Base-by-base conservation (phyloP, 2,329 filamentous ascomycete species). In the Neocatenulostroma microsporum region DNA sequence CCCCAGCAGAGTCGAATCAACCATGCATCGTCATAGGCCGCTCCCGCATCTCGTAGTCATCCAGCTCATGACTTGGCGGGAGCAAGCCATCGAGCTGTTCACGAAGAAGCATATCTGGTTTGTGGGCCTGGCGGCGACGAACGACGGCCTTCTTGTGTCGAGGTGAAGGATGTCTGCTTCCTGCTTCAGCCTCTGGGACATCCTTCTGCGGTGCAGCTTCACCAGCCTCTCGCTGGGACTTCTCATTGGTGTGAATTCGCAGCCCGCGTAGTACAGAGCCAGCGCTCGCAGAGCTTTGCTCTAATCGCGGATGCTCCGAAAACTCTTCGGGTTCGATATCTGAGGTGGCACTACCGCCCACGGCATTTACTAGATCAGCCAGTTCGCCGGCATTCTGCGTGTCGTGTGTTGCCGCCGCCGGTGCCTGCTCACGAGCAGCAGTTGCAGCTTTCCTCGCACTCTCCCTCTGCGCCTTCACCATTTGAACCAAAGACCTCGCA, bases 1-100 rank as follows among this genome's bases (percentile, higher is more conserved):
- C 19, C 14, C 3, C 24, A 21, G 7, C 10, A 8, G 5, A 15
- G 9, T 23, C 15, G 4, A 8, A 10, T 35, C 30, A 36, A n/a
- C 24, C 28, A 15, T 30, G 21, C 37, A 42, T 25, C n/a, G 35
- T 28, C 43, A 45, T 46, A 12, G 41, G 45, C 33, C 45, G 31
- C 32, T 51, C 47, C 17, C 38, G 27, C 10, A 45, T 15, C 33
- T 47, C 42, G 29, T 49, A 48, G 14, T 45, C 33, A 6, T 42
- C 35, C 3, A 47, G 41, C 15, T 45, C 42, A 8, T 40, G 21
- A 15, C 35, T 20, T 20, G 39, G 27, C 26, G 14, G 30, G 31
- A 35, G 23, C 33, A 21, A 32, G 18, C 41, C 44, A 19, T 41
- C 23, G 3, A 51, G 47, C 26, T 51, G 43, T 12, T 42, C 36